Percentiles rank a stretch among this genome's conserved stretches.
Evolutionary conservation across 129 eudicot species (phyloP).

Genomic region (Erigeron canadensis): DNA sequence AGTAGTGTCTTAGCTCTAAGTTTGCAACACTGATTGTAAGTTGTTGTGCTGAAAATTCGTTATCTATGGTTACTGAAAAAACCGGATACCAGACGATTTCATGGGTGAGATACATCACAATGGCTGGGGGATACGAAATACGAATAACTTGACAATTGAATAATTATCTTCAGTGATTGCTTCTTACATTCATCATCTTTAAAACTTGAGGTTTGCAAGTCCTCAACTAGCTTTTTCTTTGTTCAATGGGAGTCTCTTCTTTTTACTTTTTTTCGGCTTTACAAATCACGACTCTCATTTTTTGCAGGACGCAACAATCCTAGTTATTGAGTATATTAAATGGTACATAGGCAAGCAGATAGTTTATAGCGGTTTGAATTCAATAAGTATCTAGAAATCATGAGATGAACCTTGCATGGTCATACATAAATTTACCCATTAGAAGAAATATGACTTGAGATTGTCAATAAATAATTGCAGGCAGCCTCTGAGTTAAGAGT

Average conservation of each 20-base stretch:
- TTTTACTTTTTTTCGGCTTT: background rate
- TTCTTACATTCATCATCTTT: constrained; percentile 2
- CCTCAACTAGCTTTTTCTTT: background rate
- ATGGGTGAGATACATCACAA: constrained; percentile 3
- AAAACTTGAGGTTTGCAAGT: background rate
- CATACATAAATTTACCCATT: constrained; percentile 13
- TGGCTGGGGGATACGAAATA: background rate
- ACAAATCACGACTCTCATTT: background rate
- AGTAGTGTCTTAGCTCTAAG: too few species aligned
- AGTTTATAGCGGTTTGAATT: background rate
- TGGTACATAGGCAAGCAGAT: background rate
- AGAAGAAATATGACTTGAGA: constrained; percentile 6
- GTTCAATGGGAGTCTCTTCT: background rate
- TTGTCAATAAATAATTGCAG: constrained; percentile 29
- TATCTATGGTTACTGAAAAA: constrained; percentile 4
- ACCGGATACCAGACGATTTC: constrained; percentile 7
- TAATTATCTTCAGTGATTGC: background rate
- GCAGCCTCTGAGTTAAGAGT: constrained; percentile 57
- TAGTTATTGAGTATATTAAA: background rate
- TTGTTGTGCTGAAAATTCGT: background rate
- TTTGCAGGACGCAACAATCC: constrained; percentile 1
- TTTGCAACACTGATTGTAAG: background rate
- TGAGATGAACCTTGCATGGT: background rate
- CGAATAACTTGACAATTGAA: background rate
- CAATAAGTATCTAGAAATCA: background rate